A percentile compares a stretch with the other conserved stretches of the same genome.
These are phyloP conservation scores for Trypanosoma congolense DNA, from an alignment of 208 protist species.

Conservation along the genomic window DNA sequence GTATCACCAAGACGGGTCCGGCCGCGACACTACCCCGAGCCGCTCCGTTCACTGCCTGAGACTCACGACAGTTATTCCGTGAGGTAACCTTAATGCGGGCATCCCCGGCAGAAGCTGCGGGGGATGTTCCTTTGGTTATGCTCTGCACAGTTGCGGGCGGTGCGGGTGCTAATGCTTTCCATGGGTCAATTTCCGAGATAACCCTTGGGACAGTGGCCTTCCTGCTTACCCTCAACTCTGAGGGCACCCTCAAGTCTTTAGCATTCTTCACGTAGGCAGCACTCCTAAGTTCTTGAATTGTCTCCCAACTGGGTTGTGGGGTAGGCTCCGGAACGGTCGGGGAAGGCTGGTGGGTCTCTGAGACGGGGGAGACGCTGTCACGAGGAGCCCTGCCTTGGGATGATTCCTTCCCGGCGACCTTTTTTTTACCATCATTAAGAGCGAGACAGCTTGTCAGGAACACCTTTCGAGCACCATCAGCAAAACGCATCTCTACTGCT, in stretches of 20 bases:
- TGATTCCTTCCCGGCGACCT: background rate
- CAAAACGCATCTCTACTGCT: slow-evolving; percentile 80
- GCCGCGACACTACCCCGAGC: too few relatives aligned
- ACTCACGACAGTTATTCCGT: too few relatives aligned
- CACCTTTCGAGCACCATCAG: slow-evolving; percentile 65
- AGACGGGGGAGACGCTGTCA: too few relatives aligned
- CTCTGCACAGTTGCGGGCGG: background rate
- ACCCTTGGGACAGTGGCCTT: background rate
- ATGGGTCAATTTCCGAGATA: background rate
- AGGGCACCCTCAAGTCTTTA: background rate
- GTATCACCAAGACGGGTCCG: too few relatives aligned
- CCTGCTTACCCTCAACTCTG: background rate
- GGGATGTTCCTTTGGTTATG: too few relatives aligned
- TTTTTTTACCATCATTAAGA: slow-evolving; percentile 17
- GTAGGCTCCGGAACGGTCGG: slow-evolving; percentile 10
- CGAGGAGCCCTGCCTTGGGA: background rate
- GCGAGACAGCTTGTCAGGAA: slow-evolving; percentile 77
- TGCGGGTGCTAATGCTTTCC: background rate
- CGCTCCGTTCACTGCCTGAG: too few relatives aligned
- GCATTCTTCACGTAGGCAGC: background rate
- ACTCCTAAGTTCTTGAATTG: slow-evolving; percentile 17
- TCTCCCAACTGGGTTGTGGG: slow-evolving; percentile 24
- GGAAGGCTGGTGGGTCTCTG: too few relatives aligned
- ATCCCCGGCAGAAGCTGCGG: too few relatives aligned
- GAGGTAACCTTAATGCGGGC: too few relatives aligned